Evolutionary conservation across 116 monocot species (phyloP).

Genomic region (Papilionanthe hybrid): DNA sequence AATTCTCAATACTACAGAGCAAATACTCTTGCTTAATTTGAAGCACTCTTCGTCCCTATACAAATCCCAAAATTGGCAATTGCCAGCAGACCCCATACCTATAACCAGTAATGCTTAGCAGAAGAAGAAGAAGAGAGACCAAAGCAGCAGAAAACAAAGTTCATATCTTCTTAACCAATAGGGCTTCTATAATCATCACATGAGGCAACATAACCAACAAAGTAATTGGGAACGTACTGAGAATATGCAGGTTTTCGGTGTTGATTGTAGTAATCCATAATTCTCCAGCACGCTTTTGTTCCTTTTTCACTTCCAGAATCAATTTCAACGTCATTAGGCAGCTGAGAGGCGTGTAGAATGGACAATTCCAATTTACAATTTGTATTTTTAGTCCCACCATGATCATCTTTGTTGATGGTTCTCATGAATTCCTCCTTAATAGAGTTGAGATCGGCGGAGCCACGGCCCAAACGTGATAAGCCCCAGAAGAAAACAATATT

Average conservation of each 20-base stretch:
- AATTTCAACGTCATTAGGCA: constrained; percentile 13
- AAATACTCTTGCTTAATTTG: not conserved
- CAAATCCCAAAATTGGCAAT: constrained; percentile 1
- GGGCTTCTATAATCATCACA: not conserved
- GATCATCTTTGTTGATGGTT: constrained; percentile 22
- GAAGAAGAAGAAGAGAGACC: no score
- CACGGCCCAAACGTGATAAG: not conserved
- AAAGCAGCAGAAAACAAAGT: not conserved
- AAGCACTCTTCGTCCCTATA: not conserved
- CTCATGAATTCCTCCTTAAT: constrained; percentile 51
- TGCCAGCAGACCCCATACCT: not conserved
- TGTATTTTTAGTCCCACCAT: not conserved
- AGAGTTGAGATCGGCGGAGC: constrained; percentile 4
- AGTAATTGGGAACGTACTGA: constrained; percentile 18
- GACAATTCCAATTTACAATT: not conserved
- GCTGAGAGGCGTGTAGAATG: not conserved
- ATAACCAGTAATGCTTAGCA: not conserved
- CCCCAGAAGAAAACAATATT: constrained; percentile 15
- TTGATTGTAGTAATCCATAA: constrained; percentile 13
- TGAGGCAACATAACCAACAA: constrained; percentile 10
- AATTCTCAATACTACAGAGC: not conserved
- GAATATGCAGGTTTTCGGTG: constrained; percentile 11
- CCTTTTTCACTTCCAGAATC: constrained; percentile 2
- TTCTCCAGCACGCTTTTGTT: constrained; percentile 17
- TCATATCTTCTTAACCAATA: not conserved